Base-by-base conservation (phyloP, 441 rosid genomes). In the Syzygium malaccense region DNA sequence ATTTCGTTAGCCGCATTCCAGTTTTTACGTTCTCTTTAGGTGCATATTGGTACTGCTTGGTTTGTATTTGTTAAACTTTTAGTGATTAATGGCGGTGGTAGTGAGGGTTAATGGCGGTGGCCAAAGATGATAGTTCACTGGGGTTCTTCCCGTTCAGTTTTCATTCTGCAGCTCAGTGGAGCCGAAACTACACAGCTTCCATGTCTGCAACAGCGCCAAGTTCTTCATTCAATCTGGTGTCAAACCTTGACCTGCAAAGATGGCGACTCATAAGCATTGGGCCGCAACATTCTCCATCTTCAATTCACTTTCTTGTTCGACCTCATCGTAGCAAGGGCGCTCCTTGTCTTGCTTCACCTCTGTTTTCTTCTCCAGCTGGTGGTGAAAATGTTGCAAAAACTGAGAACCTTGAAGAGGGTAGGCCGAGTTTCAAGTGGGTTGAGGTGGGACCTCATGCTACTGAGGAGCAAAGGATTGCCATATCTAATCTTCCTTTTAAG, bases 401-500 rank as follows among this genome's bases (percentile, higher is more conserved):
- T 37, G n/a, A 71, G 83, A 71, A 37, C 9, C 28, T 45, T 71
- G 83, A 37, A 71, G 51, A 20, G 83, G 83, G 83, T 71, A 71
- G 83, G 83, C 9, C n/a, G 3, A 37, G 51, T 23, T 71, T 71
- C 83, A 71, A 71, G 51, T 71, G 83, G 83, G 83, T 20, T 17
- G 49, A 71, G 49, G 80, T 71, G 80, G 51, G 49, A 23, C 80
- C 28, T 71, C 49, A 14, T 37, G 28, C n/a, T 37, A 71, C 80
- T 57, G 91, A 93, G 58, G 92, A 90, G 79, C 95, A 96, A 88
- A 93, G 93, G 17, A 91, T 91, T 60, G 93, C 94, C 62, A 93
- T 97, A 49, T 90, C 94, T 85, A 86, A 93, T 15, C 94, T 97
- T 66, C 96, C 98, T 33, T 78, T 53, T 10, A 94, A 92, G 86